Percentiles rank a stretch among this genome's conserved stretches.
phyloP scores from a whole-genome alignment of 2,329 filamentous ascomycete species.

The Lojkania enalia region DNA sequence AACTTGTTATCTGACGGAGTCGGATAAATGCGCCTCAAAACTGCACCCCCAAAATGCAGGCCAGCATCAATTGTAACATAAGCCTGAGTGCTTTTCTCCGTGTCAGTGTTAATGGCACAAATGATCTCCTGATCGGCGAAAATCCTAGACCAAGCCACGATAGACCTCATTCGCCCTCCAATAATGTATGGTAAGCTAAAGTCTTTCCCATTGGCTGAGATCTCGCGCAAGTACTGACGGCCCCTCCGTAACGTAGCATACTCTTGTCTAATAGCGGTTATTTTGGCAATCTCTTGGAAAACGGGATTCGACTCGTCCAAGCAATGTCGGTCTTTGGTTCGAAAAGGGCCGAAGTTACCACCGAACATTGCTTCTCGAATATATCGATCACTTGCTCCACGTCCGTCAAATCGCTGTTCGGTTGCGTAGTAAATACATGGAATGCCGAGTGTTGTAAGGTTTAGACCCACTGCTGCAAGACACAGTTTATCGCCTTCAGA shows the following conservation, averaged over 20 bases:
- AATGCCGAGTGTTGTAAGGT: slow-evolving; percentile 27
- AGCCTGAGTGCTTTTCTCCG: slow-evolving; percentile 7
- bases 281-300: slow-evolving; percentile 14
- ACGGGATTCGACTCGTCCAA: slow-evolving; percentile 17
- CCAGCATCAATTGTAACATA: slow-evolving; percentile 22
- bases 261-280: slow-evolving; percentile 11
- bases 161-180: slow-evolving; percentile 14
- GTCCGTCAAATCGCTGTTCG: slow-evolving; percentile 25
- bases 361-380: slow-evolving; percentile 32
- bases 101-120: slow-evolving; percentile 25
- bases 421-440: slow-evolving; percentile 32
- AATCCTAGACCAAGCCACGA: slow-evolving; percentile 27
- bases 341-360: slow-evolving; percentile 23
- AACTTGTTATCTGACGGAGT: background rate
- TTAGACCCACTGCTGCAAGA: slow-evolving; percentile 20
- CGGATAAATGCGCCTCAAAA: slow-evolving; percentile 13
- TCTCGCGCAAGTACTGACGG: slow-evolving; percentile 23
- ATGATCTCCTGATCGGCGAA: slow-evolving; percentile 22
- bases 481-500: slow-evolving; percentile 10
- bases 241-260: slow-evolving; percentile 15
- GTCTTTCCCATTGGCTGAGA: slow-evolving; percentile 15
- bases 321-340: slow-evolving; percentile 21
- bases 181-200: slow-evolving; percentile 17
- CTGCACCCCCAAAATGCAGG: slow-evolving; percentile 11
- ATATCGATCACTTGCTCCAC: slow-evolving; percentile 21